Evolutionary conservation across 345 rosid species (phyloP), one percentile per base, ranked within the genome.

Genomic region (Gossypioides kirkii): DNA sequence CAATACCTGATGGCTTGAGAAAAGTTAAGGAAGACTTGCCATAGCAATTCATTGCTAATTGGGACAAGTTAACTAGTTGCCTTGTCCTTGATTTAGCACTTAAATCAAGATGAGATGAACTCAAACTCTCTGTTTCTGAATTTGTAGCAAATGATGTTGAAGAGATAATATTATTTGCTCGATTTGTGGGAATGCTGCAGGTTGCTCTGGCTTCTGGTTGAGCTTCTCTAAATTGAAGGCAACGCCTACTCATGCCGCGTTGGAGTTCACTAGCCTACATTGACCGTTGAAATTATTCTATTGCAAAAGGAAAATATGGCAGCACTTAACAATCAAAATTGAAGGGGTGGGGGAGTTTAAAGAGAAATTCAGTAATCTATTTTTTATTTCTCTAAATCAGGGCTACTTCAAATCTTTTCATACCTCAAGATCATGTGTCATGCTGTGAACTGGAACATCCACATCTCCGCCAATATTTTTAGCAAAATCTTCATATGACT

Each of bases 191-290:
- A 71, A n/a, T 41, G 66, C 16, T 41, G 46, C 69, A 52, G 49
- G 69, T 74, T 58, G 63, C 52, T 50, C 50, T 66, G 63, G 69
- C 38, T 64, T 81, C 75, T 20, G 69, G 58, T 74, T 61, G 78
- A 71, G 83, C 78, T 73, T 84, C 85, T 77, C 78, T 87, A 80
- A 89, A 87, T 74, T 83, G 91, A 79, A 88, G 89, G 78, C 90
- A 84, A 63, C 91, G 87, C 59, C 90, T 84, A 68, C 89, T 87
- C 82, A 86, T 58, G 76, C 86, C 86, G 61, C 84, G 85, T 36
- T 86, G 89, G 54, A 79, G 77, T 68, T 82, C 83, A 66, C 77
- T 61, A 71, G 69, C 87, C 89, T 89, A 76, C 79, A 84, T 64
- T 66, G 67, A 77, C 28, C 38, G 25, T 73, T 67, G 25, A 62